Conservation (phyloP, 2,329 filamentous ascomycete genomes). For the Graphiopsis chlorocephala region DNA sequence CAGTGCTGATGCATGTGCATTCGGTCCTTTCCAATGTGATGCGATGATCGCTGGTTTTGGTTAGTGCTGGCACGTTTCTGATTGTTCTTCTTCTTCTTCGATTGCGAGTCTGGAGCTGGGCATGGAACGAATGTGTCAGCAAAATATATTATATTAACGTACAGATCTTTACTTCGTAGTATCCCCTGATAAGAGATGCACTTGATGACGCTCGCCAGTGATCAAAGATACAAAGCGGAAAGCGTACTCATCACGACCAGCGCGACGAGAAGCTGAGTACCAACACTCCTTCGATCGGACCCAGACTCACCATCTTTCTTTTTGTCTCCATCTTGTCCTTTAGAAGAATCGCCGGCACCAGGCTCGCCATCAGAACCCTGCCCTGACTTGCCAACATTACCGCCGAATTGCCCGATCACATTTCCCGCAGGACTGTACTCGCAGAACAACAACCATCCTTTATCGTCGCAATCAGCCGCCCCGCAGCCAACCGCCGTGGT, state of each 20-base stretch:
- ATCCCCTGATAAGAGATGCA: background rate
- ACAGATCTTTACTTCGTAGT: background rate
- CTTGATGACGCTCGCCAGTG: background rate
- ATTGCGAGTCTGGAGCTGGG: background rate
- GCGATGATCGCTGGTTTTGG: background rate
- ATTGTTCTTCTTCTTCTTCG: background rate
- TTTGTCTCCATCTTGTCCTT: background rate
- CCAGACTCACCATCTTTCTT: background rate
- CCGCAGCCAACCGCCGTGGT: constrained; percentile 33
- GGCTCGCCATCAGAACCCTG: constrained; percentile 23
- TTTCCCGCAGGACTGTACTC: constrained; percentile 41
- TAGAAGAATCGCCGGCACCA: constrained; percentile 19
- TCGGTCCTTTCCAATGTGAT: background rate
- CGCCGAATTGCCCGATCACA: constrained; percentile 33
- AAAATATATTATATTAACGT: background rate
- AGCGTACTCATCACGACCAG: constrained; percentile 8
- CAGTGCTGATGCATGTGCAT: background rate
- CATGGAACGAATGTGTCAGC: background rate
- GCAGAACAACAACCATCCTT: constrained; percentile 35
- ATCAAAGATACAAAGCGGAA: background rate
- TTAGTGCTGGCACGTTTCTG: background rate
- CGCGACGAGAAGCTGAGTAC: background rate
- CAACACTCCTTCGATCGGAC: background rate
- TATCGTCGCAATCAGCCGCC: constrained; percentile 25
- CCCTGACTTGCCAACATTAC: constrained; percentile 34